A percentile compares a stretch with the other conserved stretches of the same genome.
Conservation (phyloP, 2,329 filamentous ascomycete genomes). For the Huntiella savannae region DNA sequence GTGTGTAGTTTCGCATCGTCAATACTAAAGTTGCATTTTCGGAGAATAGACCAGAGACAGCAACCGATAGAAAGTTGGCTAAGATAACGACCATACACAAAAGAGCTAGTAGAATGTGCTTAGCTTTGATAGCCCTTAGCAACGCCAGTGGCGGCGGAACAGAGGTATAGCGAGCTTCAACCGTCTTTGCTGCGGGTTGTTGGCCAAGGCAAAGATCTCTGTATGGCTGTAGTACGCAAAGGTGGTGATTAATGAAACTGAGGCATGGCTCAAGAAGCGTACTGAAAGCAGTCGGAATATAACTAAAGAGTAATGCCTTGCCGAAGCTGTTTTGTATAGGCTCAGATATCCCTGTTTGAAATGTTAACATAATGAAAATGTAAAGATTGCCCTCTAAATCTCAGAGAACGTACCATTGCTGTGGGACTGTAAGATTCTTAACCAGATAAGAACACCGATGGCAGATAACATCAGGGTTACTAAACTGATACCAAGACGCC, state of each 20-base stretch:
- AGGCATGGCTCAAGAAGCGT: constrained; percentile 39
- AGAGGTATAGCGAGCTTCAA: constrained; percentile 30
- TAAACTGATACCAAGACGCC: constrained; percentile 13
- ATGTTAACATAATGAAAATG: too few relatives aligned
- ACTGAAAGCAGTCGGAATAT: constrained; percentile 33
- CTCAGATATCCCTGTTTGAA: constrained; percentile 16
- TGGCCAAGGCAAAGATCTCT: constrained; percentile 25
- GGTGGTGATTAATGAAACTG: constrained; percentile 31
- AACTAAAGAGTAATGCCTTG: constrained; percentile 24
- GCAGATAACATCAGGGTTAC: constrained; percentile 9
- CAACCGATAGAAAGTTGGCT: constrained; percentile 33
- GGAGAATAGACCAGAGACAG: constrained; percentile 31
- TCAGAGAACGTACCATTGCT: too few relatives aligned
- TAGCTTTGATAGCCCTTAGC: constrained; percentile 24
- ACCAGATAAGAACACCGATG: constrained; percentile 12
- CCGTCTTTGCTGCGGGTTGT: constrained; percentile 17
- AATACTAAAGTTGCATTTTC: constrained; percentile 15
- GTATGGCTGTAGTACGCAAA: constrained; percentile 36
- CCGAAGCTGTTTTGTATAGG: constrained; percentile 19
- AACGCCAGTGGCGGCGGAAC: constrained; percentile 34
- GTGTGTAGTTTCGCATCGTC: too few relatives aligned
- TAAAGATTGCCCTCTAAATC: too few relatives aligned
- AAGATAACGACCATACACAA: constrained; percentile 30
- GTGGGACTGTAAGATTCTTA: constrained; percentile 3
- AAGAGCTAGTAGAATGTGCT: constrained; percentile 26